These are phyloP conservation scores for Byssochlamys sp. DNA, from an alignment of 2,329 filamentous ascomycete genomes.

Conservation along the genomic window DNA sequence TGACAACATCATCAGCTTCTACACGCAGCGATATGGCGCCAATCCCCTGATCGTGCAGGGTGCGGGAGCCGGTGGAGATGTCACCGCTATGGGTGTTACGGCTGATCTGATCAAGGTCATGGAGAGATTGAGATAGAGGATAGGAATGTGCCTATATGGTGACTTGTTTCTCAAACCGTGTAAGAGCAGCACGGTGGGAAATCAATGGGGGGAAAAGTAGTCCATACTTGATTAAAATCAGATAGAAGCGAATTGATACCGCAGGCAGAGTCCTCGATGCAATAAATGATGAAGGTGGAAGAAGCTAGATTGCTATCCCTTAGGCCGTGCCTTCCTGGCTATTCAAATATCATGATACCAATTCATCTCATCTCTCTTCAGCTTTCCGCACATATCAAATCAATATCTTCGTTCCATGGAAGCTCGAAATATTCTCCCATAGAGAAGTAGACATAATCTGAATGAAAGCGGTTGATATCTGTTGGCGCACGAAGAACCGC, in stretches of 20 bases:
- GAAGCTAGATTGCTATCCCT: no score
- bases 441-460: no score
- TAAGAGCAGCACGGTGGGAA: background rate
- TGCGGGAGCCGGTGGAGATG: constrained; percentile 83
- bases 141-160: background rate
- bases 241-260: background rate
- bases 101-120: constrained; percentile 84
- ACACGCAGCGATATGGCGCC: constrained; percentile 84
- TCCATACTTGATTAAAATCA: background rate
- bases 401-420: background rate
- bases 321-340: no score
- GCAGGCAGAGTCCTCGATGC: no score
- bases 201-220: constrained; percentile 22
- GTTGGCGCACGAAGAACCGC: no score
- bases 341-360: background rate
- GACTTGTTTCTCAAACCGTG: background rate
- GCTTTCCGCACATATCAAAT: background rate
- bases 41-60: constrained; percentile 93
- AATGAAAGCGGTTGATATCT: no score
- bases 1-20: constrained; percentile 98
- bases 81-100: constrained; percentile 97
- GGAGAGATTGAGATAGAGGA: constrained; percentile 48
- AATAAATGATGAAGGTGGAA: no score
- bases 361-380: background rate
- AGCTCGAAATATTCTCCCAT: no score